Evolutionary conservation across 495 filamentous ascomycete genomes (phyloP), one percentile per base, ranked within the genome.

Genomic region (Lasiosphaeria miniovina): DNA sequence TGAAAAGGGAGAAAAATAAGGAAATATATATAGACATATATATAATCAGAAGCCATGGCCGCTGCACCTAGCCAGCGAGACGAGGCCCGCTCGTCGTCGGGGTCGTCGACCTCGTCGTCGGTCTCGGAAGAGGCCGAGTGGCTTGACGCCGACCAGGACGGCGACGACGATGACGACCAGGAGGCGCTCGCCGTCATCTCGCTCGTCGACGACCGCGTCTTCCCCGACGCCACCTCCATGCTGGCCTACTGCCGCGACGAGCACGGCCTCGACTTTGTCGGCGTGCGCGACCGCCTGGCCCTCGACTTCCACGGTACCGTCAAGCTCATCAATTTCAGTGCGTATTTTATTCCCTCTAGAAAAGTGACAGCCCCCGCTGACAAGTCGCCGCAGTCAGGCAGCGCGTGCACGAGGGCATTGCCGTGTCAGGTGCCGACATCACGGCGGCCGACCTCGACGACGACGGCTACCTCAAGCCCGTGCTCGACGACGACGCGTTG

Each of bases 401-500:
- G 51, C 65, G 67, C 9, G 75, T 75, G 7, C 75, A 77, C 50
- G 71, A 77, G 41, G 74, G 76, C 43, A 77, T 83, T 48, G 65
- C 72, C 10, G 70, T 80, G 4, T 80, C 83, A 1, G 24, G 24
- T 2, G 75, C 83, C 55, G 72, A 86, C 36, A 84, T 86, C 49
- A 80, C 82, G 9, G 78, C 74, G 59, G 72, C 74, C 12, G 75
- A 82, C 36, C 87, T 95, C 63, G 77, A 86, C 35, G 85, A 90
- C 57, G 92, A 98, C 57, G 73, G 78, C 54, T 94, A 86, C 65
- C 72, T 96, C 54, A 87, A 89, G 73, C 93, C 93, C 1, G 86
- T 90, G 9, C 72, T 98, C n/a, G 90, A 95, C 64, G 91, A 96
- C 65, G 93, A 98, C 61, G 88, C 92, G 12, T 77, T 96, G 43